A percentile compares a stretch with the other conserved stretches of the same genome.
Conservation (phyloP, 345 rosid species). For the Salix suchowensis region DNA sequence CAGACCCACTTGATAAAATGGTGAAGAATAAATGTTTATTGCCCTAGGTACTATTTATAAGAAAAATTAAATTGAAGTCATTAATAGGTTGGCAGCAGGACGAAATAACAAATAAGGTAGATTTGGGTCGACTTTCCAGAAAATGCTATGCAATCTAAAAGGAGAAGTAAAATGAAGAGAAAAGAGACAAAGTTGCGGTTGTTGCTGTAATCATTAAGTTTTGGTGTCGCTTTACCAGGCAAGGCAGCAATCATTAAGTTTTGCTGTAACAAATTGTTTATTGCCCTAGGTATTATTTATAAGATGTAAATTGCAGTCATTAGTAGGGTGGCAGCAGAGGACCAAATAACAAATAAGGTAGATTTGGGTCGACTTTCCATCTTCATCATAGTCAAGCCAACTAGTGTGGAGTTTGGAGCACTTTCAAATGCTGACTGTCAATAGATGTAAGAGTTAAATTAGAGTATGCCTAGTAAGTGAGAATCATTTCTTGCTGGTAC, state of each 20-base stretch:
- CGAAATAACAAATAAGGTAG: not conserved
- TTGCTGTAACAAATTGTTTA: too few species aligned
- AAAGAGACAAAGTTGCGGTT: not conserved
- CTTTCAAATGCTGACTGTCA: not conserved
- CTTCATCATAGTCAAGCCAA: not conserved
- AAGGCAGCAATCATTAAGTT: conserved; percentile 32
- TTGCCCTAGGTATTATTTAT: not conserved
- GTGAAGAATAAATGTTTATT: too few species aligned
- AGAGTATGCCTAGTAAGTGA: not conserved
- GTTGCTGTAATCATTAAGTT: not conserved
- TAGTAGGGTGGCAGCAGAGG: not conserved
- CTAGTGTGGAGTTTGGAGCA: not conserved
- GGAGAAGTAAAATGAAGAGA: too few species aligned
- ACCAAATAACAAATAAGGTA: not conserved
- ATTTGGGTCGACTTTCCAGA: not conserved
- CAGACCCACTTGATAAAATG: not conserved
- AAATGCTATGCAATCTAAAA: not conserved
- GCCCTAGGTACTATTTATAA: not conserved
- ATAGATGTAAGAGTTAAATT: not conserved
- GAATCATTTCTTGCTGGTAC: not conserved
- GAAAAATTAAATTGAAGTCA: not conserved
- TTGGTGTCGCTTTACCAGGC: conserved; percentile 44
- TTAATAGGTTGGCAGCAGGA: not conserved
- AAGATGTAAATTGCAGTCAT: not conserved
- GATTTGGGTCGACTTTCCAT: not conserved